Evolutionary conservation across 768 basidiomycete genomes (phyloP).

Genomic region (Pleurotus salmoneostramineus): DNA sequence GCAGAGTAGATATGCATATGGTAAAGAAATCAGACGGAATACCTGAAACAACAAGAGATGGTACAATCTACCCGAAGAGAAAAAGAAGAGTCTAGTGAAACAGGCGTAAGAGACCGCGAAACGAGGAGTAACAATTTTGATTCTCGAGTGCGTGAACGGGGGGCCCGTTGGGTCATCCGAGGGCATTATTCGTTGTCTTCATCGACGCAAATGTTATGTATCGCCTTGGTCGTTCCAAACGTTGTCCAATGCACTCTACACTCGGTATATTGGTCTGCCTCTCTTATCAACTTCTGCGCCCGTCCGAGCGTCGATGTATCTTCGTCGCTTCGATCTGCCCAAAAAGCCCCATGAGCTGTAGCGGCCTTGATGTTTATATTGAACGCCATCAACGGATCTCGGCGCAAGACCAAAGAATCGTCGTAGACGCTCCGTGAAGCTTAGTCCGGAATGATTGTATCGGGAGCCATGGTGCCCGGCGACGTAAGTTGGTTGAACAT

Average conservation of each 20-base stretch:
- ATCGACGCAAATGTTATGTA: no score
- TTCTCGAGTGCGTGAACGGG: no score
- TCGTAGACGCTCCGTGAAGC: constrained; percentile 43
- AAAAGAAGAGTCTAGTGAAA: no score
- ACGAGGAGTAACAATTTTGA: no score
- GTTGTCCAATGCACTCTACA: constrained; percentile 20
- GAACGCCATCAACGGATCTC: constrained; percentile 15
- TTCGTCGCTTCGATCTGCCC: constrained; percentile 44
- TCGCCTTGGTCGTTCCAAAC: no score
- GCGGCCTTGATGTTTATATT: constrained; percentile 39
- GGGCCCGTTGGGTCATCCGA: no score
- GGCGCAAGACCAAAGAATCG: constrained; percentile 52
- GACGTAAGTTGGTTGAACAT: constrained; percentile 4
- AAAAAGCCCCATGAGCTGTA: constrained; percentile 52
- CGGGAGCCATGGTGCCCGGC: constrained; percentile 17
- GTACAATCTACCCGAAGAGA: no score
- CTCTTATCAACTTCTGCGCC: constrained; percentile 52
- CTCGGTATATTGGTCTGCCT: constrained; percentile 50
- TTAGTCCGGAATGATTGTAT: constrained; percentile 20
- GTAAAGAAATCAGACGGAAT: no score
- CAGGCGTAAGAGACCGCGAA: no score
- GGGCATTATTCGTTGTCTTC: no score
- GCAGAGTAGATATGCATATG: no score
- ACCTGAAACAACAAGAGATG: no score
- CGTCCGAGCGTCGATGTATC: constrained; percentile 45